These are phyloP conservation scores for Hordeum vulgare DNA, from an alignment of 176 grass and related monocot genomes.

Conservation along the genomic window DNA sequence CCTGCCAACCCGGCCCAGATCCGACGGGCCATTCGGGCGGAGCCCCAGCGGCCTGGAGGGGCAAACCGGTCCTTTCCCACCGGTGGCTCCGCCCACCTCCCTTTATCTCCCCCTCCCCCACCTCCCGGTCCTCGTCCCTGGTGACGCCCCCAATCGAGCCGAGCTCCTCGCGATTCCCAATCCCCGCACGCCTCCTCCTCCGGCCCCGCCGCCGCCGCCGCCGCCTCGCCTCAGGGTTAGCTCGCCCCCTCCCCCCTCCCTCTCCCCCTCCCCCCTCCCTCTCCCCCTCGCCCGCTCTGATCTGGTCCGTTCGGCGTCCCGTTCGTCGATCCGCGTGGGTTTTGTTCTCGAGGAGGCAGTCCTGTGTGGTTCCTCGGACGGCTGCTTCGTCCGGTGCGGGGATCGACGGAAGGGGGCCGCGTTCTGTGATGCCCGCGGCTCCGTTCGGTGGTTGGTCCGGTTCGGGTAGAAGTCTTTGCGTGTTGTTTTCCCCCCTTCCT, in stretches of 20 bases:
- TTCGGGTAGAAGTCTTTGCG: not conserved
- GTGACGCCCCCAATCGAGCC: slow-evolving; percentile 25
- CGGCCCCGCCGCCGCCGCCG: slow-evolving; percentile 9
- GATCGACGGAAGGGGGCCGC: not conserved
- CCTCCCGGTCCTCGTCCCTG: slow-evolving; percentile 12
- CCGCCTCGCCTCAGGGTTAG: slow-evolving; percentile 32
- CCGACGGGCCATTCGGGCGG: not conserved
- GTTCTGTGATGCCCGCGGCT: not conserved
- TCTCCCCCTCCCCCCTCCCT: not conserved
- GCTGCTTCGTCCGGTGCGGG: not conserved
- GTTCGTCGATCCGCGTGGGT: slow-evolving; percentile 7
- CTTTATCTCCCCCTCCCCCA: slow-evolving; percentile 37
- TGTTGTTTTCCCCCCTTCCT: not conserved
- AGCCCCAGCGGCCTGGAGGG: not conserved
- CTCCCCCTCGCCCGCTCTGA: not conserved
- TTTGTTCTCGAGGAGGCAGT: not conserved
- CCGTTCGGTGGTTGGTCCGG: not conserved
- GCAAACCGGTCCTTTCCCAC: slow-evolving; percentile 12
- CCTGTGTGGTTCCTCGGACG: too few relatives aligned
- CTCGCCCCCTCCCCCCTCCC: not conserved
- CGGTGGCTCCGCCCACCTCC: not conserved
- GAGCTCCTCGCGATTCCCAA: slow-evolving; percentile 45
- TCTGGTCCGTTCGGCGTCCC: not conserved
- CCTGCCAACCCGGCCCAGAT: not conserved
- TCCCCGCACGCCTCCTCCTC: slow-evolving; percentile 18